Evolutionary conservation across 306 rosid genomes (phyloP), one percentile per base, ranked within the genome.

Genomic region (Corylus heterophylla): DNA sequence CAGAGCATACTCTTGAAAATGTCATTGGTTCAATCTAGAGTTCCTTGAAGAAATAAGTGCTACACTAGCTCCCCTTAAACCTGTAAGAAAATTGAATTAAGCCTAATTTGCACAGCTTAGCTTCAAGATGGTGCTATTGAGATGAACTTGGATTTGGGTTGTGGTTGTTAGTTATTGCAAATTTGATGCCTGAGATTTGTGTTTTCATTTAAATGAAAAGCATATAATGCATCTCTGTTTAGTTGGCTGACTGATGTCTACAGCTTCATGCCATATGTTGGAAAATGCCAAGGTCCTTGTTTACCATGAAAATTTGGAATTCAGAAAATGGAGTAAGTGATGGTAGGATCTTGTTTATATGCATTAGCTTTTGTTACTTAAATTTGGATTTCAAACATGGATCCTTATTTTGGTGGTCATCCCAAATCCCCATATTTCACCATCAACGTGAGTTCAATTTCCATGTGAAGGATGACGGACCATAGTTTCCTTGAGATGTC

Each of bases 361-460:
- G 20, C 16, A 35, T 64, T 64, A 35, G 20, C 70, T 64, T 64
- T 8, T 64, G 11, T 64, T 35, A 64, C 70, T 35, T 37, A 37
- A 64, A 64, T 64, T 64, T 64, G 70, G 70, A 64, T 64, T 64
- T 37, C 70, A 13, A 64, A 6, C 18, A 35, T 35, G 35, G 70
- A 64, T n/a, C 48, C 12, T 9, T 25, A 12, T 22, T 25, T 27
- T 59, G 66, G 39, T 22, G 16, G 13, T 25, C n/a, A 59, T 25
- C n/a, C 11, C 66, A 59, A 22, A 4, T 12, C 13, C n/a, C 12
- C 35, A 25, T 25, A 59, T 25, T 59, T 59, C 66, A 59, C 66
- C 17, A 59, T 49, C 52, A 11, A 27, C 37, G 4, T 59, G 39
- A 20, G 16, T 59, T 59, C 66, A 59, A 25, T 59, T 25, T 37